Conservation (phyloP, 495 filamentous ascomycete species). For the Astrocystis sublimbata region DNA sequence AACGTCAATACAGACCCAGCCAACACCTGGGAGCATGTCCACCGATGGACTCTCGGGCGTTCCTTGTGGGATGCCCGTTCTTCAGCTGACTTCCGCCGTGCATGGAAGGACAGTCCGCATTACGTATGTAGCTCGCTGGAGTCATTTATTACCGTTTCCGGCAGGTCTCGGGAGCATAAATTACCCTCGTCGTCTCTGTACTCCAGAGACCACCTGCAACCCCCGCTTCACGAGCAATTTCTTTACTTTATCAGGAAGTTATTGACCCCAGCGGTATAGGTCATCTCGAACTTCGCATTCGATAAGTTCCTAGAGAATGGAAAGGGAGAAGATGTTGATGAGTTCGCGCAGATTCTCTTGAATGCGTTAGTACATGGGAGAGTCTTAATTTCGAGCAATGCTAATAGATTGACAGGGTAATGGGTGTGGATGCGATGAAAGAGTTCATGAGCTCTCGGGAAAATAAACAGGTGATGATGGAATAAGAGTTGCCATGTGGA, state of each 20-base stretch:
- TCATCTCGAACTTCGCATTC: slow-evolving; percentile 31
- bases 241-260: too few relatives aligned
- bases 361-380: slow-evolving; percentile 21
- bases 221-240: too few relatives aligned
- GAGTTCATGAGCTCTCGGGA: background rate
- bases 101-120: slow-evolving; percentile 27
- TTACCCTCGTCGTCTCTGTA: too few relatives aligned
- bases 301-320: slow-evolving; percentile 29
- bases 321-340: slow-evolving; percentile 31
- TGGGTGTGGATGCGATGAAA: slow-evolving; percentile 1
- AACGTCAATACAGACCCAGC: slow-evolving; percentile 9
- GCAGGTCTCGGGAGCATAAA: too few relatives aligned
- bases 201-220: too few relatives aligned
- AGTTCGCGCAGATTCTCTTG: slow-evolving; percentile 31
- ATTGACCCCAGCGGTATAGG: too few relatives aligned
- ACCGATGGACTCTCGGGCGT: slow-evolving; percentile 35
- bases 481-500: background rate
- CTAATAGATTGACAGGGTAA: background rate
- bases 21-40: slow-evolving; percentile 23
- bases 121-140: too few relatives aligned
- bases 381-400: background rate
- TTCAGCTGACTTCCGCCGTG: slow-evolving; percentile 28
- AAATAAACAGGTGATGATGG: background rate
- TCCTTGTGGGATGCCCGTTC: slow-evolving; percentile 33
- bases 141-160: too few relatives aligned